These are phyloP conservation scores for Gastrolobium bilobum DNA, from an alignment of 306 rosid species.

Conservation along the genomic window DNA sequence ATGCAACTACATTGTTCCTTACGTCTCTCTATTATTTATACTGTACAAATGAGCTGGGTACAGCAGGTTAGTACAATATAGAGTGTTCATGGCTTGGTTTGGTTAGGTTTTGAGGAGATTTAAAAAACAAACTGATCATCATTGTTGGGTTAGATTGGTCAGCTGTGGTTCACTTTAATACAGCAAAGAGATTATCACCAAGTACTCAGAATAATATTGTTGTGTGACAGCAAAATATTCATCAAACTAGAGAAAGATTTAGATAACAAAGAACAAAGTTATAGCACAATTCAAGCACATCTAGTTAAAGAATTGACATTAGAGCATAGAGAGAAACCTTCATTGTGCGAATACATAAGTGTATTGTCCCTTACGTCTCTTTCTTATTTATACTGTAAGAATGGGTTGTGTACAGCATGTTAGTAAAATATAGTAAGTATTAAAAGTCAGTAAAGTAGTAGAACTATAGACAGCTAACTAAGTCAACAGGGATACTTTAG, in stretches of 20 bases:
- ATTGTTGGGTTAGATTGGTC: neutral
- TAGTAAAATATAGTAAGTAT: conserved; percentile 16
- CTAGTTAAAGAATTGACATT: conserved; percentile 27
- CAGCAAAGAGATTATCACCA: neutral
- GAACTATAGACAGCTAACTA: conserved; percentile 31
- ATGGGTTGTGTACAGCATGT: conserved; percentile 33
- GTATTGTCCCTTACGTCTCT: conserved; percentile 34
- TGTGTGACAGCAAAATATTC: conserved; percentile 13
- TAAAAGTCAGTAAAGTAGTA: neutral
- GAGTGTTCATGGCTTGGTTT: neutral
- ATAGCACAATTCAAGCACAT: conserved; percentile 35
- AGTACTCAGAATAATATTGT: neutral
- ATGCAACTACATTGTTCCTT: neutral
- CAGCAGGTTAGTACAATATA: neutral
- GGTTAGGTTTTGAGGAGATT: neutral
- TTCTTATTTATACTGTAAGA: conserved; percentile 39
- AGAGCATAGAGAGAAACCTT: conserved; percentile 38
- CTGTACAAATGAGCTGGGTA: neutral
- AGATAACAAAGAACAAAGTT: neutral
- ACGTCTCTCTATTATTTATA: neutral
- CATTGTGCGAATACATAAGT: conserved; percentile 12
- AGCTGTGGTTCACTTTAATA: neutral
- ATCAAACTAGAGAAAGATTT: conserved; percentile 19
- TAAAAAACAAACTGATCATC: neutral
- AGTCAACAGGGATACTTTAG: neutral